Base-by-base conservation (phyloP, 306 rosid genomes). In the Vachellia collinsii region DNA sequence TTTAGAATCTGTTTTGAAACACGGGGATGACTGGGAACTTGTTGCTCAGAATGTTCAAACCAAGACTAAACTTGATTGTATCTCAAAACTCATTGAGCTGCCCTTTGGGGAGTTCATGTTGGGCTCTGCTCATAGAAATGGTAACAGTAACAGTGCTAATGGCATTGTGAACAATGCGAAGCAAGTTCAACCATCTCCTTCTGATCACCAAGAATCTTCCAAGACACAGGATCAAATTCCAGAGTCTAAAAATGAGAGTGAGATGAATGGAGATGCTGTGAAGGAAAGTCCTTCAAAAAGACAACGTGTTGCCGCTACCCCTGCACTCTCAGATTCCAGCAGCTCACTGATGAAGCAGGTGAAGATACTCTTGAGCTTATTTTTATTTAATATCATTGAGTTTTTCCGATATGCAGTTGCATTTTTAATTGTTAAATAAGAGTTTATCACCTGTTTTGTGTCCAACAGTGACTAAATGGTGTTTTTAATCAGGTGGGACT, bases 21-120 rank as follows among this genome's bases (percentile, higher is more conserved):
- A 95, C 76, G 99, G 99, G 78, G 98, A 95, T 85, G 92, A 90
- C 81, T 95, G 99, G 99, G 99, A 91, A 9, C 92, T 92, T 70
- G 96, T 95, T 80, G 93, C 91, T 81, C 92, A 88, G 69, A 89
- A 83, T 81, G 89, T 93, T 80, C 88, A 89, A 70, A 91, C 96
- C 79, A 95, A 89, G 86, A 88, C 86, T 59, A 93, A 93, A 73
- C 86, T 85, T 70, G 99, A 93, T 48, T 95, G 99, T 72, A 90
- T 95, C 66, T 82, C 89, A 36, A 93, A 90, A 83, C 92, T 95
- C 54, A 89, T 93, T 72, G 97, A 95, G 87, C 80, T 95, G 54
- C 99, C 99, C 29, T 88, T 93, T 80, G 99, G 99, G 81, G 93
- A 90, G 82, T 87, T 84, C 80, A 59, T 88, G 86, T 80, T 91